Percentiles rank a stretch among this genome's conserved stretches.
These are phyloP conservation scores for Dissophora globulifera DNA, from an alignment of 192 early-diverging fungal genomes.

Conservation along the genomic window DNA sequence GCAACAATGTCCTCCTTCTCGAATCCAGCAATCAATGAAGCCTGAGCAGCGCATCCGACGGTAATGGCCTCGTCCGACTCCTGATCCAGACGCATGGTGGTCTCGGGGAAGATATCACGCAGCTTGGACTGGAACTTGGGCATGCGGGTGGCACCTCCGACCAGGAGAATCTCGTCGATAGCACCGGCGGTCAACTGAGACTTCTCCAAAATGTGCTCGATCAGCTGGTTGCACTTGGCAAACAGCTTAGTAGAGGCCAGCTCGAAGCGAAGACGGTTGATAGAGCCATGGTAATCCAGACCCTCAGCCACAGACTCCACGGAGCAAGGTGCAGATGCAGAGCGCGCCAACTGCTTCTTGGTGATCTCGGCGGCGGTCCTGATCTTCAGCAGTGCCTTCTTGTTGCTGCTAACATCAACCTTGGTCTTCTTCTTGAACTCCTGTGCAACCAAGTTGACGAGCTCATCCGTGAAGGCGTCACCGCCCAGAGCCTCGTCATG, in stretches of 20 bases:
- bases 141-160: conserved; percentile 89
- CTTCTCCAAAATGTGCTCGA: conserved; percentile 73
- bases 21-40: conserved; percentile 73
- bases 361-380: conserved; percentile 87
- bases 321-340: conserved; percentile 86
- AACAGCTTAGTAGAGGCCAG: conserved; percentile 86
- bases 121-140: conserved; percentile 86
- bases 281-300: conserved; percentile 84
- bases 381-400: conserved; percentile 85
- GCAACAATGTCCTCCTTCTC: conserved; percentile 71
- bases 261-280: conserved; percentile 92
- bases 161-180: conserved; percentile 87
- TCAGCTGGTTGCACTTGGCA: conserved; percentile 70
- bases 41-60: conserved; percentile 91
- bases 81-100: conserved; percentile 80
- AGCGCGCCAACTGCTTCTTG: conserved; percentile 87
- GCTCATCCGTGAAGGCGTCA: conserved; percentile 83
- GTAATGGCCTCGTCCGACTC: conserved; percentile 96
- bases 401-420: conserved; percentile 80
- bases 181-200: conserved; percentile 73
- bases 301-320: conserved; percentile 94
- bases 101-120: conserved; percentile 76
- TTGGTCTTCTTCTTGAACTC: conserved; percentile 92
- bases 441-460: conserved; percentile 80
- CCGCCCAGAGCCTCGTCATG: conserved; percentile 88